Base-by-base conservation (phyloP, 1,139 yeast genomes). In the Suhomyces chickasaworum region DNA sequence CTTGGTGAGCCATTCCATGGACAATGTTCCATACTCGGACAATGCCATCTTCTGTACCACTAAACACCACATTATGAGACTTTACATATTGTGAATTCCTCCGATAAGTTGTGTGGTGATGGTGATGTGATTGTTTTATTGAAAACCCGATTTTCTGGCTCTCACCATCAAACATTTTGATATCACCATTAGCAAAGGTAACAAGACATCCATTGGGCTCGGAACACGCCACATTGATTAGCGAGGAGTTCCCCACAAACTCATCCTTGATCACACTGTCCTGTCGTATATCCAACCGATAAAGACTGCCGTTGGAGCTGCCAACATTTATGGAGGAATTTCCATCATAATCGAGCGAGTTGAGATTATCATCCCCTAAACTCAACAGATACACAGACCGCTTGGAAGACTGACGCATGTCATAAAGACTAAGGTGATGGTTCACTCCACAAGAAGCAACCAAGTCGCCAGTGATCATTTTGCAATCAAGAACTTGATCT, bases 281-380 rank as follows among this genome's bases (percentile, higher is more conserved):
- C 23, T 53, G 53, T 22, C 71, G 59, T 13, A 71, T 48, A 44
- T 71, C 75, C 17, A 69, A 52, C 1, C 58, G 44, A 50, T 59
- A 58, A 17, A 68, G 41, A 15, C 44, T 43, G 1, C 73, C 70
- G 42, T 68, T 66, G 32, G 69, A 63, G 31, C 71, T 65, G 13
- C 64, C 66, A 5, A 60, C 56, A 21, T 52, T 50, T 1, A 64
- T 39, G 30, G 49, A 31, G 12, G 51, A 33, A 12, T 39, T 16
- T 5, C 38, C 44, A 20, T 42, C 42, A 38, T 47, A 57, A 15
- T 58, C 60, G 17, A 69, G 39, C 16, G 64, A 52, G 42, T 63
- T 66, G 46, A 70, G 53, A 46, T 61, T 65, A 46, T 69, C 75
- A n/a, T 53, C 52, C 10, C 71, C 64, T 21, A 64, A 46, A 39